These are phyloP conservation scores for Kernera saxatilis DNA, from an alignment of 345 rosid species.

Conservation along the genomic window DNA sequence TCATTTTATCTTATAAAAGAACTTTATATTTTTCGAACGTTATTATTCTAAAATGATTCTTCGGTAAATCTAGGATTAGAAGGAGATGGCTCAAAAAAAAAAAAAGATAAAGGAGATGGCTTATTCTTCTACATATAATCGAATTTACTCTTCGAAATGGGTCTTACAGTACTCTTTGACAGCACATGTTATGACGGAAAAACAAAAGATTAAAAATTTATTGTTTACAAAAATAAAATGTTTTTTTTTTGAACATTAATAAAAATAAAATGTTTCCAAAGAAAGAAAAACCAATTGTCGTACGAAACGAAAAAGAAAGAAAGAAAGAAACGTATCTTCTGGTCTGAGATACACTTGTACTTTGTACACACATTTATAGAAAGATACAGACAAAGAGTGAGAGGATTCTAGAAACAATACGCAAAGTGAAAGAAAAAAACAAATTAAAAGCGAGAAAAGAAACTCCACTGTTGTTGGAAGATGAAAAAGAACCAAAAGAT, in stretches of 20 bases:
- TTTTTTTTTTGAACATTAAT: no score
- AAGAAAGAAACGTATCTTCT: background rate
- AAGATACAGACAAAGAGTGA: conserved; percentile 18
- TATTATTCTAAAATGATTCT: background rate
- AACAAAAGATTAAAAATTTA: background rate
- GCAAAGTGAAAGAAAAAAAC: conserved; percentile 17
- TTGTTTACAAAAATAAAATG: background rate
- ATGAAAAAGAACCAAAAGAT: background rate
- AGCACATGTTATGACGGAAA: background rate
- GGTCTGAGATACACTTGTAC: conserved; percentile 5
- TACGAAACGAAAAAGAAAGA: conserved; percentile 15
- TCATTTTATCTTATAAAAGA: no score
- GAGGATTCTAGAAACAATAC: conserved; percentile 9
- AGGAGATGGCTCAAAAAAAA: background rate
- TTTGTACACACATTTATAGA: conserved; percentile 18
- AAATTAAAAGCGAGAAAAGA: conserved; percentile 10
- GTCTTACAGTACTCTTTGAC: background rate
- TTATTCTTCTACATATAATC: background rate
- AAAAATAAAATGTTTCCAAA: background rate
- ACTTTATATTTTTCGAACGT: background rate
- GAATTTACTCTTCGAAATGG: background rate
- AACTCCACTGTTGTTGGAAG: conserved; percentile 28
- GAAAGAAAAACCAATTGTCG: conserved; percentile 17
- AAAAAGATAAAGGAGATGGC: background rate
- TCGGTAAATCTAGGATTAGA: background rate